Conservation (phyloP, 371 early-diverging fungal species). For the Sporodiniella umbellata region DNA sequence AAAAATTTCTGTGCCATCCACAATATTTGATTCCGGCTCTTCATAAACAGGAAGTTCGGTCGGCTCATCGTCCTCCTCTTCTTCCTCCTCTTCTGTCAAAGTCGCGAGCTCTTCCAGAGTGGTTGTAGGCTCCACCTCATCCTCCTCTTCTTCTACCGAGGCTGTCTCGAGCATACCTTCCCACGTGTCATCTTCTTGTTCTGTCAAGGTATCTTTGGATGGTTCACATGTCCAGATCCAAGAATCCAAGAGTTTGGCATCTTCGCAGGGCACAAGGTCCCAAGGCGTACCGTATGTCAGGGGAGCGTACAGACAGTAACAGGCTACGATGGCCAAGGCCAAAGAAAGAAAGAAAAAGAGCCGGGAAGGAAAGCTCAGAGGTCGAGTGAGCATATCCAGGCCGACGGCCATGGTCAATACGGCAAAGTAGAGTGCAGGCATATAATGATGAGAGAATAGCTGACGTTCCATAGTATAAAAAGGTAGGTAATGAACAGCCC, state of each 20-base stretch:
- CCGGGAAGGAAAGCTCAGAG: constrained; percentile 30
- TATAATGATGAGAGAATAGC: constrained; percentile 96
- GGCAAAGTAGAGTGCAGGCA: constrained; percentile 86
- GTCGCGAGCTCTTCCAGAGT: not conserved
- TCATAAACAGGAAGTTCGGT: constrained; percentile 13
- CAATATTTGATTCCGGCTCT: constrained; percentile 17
- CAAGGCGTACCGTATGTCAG: constrained; percentile 72
- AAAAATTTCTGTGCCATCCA: constrained; percentile 17
- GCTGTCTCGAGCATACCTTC: not conserved
- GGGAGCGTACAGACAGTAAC: constrained; percentile 67
- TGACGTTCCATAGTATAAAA: constrained; percentile 94
- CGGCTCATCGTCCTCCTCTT: constrained; percentile 9
- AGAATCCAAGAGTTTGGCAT: constrained; percentile 1
- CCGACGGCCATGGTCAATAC: constrained; percentile 70
- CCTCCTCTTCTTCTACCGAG: not conserved
- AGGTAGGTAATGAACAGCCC: constrained; percentile 91
- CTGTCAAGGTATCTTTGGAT: not conserved
- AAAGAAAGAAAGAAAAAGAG: constrained; percentile 43
- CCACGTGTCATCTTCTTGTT: constrained; percentile 6
- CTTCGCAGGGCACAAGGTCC: constrained; percentile 11
- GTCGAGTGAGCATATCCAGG: constrained; percentile 66
- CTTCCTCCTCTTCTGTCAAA: constrained; percentile 1
- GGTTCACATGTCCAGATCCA: constrained; percentile 15
- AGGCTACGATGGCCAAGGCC: constrained; percentile 37
- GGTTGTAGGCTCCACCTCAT: not conserved